Base-by-base conservation (phyloP, 345 rosid genomes). In the Lumnitzera racemosa region DNA sequence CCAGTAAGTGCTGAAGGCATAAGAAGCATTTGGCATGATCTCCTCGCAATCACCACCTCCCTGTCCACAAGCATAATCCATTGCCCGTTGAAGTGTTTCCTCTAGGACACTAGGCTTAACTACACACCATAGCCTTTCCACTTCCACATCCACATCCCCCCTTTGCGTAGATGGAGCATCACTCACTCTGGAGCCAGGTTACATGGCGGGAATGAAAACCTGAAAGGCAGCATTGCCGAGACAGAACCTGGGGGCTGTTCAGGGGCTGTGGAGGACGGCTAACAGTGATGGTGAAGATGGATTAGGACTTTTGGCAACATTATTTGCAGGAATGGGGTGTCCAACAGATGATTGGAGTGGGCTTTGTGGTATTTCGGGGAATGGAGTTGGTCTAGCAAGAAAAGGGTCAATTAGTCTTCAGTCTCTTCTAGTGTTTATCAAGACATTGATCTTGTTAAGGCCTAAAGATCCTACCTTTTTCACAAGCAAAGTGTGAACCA, bases 1-100 rank as follows among this genome's bases (percentile, higher is more conserved):
- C 94, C 90, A 83, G 62, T 83, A 86, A 65, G 83, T 80, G 53
- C 81, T 83, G 73, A 81, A 80, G 58, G 94, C 94, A 70, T 72
- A 86, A 50, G 94, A 86, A 1, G 94, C 89, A 47, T 63, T 56
- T 10, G 90, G 80, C 70, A 53, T 65, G 4, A 83, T 80, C 69
- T 76, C 90, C 47, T 75, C 78, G 58, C 94, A 83, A 61, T 78
- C 76, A 4, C 77, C 94, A 56, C 86, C 90, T 49, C 86, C 89
- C 61, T 74, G 70, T 61, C 90, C 90, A 52, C 94, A 86, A 23
- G 94, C 94, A 57, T 74, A 83, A 64, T 86, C 94, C 78, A 86
- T 61, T 9, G 85, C 83, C 58, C 81, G 77, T 57, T 83, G 94
- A 61, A 83, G 62, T 11, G 76, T 81, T 47, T 78, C 87, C 20